Base-by-base conservation (phyloP, 441 rosid species). In the Rhodomyrtus psidioides region DNA sequence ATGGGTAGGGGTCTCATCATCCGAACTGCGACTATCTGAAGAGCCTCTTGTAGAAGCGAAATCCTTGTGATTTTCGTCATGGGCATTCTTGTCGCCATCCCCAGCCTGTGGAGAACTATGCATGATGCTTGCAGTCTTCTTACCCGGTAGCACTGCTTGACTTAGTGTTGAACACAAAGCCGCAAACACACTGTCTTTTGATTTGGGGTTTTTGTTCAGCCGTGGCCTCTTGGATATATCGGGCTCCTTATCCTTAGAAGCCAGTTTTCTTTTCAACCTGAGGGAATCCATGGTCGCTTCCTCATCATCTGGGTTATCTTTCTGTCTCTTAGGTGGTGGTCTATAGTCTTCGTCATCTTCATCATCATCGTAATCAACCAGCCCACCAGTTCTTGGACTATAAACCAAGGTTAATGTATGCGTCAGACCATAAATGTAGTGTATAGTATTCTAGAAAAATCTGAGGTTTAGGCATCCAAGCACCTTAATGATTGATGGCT, bases 281-380 rank as follows among this genome's bases (percentile, higher is more conserved):
- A 95, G 92, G 42, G 94, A 91, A 89, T 91, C 97, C 90, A 93
- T 86, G 65, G 87, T 86, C 82, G 94, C 97, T 89, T 95, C 98
- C 85, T 96, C 99, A 28, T 94, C 98, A 84, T 94, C 95, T 9
- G 88, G 86, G 28, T 87, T 86, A 89, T 91, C 98, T 15, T 90
- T 85, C 82, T 92, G 97, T 91, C 93, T 96, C 91, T 89, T 91
- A 6, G 97, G 98, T 62, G 99, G 98, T 42, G 99, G 98, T 85
- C 90, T 95, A 88, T 94, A 96, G 86, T 95, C 98, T 88, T 95
- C 97, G 44, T 98, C 99, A 81, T 96, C 99, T 81, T 96, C 99
- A 55, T 98, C 99, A 53, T 96, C 98, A 24, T 96, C 99, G 60
- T 98, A 98, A 88, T 96, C 99, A 84, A 96, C 99, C 89, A 98